Percentiles rank a stretch among this genome's conserved stretches.
Conservation (phyloP, 176 grass and related monocot species). For the Oryza australiensis region DNA sequence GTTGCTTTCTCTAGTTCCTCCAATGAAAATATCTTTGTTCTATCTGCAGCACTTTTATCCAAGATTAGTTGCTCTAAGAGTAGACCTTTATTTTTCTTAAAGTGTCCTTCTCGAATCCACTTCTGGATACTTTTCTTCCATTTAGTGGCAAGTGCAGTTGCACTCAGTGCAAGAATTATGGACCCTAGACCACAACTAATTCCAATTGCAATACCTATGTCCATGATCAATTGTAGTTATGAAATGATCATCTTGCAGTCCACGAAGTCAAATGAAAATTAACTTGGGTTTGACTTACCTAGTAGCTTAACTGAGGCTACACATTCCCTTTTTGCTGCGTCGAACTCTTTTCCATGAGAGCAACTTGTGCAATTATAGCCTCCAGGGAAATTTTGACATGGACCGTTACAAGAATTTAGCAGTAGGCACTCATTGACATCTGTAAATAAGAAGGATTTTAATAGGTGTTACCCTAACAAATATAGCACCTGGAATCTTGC, state of each 20-base stretch:
- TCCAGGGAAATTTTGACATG: neutral
- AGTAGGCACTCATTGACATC: conserved; percentile 15
- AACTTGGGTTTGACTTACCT: neutral
- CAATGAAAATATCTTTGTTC: conserved; percentile 35
- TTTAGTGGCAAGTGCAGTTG: neutral
- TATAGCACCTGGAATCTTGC: too few relatives aligned
- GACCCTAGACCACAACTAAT: neutral
- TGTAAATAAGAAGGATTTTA: neutral
- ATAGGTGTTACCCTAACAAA: too few relatives aligned
- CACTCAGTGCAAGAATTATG: neutral
- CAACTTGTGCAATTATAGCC: neutral
- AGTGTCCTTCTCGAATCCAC: neutral
- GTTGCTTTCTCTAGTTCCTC: conserved; percentile 48
- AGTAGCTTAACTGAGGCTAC: neutral
- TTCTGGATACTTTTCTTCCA: neutral
- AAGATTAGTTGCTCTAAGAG: conserved; percentile 5
- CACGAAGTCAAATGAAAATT: neutral
- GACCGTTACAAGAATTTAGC: neutral
- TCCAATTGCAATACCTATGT: conserved; percentile 15
- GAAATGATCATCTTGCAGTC: neutral
- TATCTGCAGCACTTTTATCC: neutral
- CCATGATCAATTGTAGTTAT: neutral
- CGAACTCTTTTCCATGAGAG: neutral
- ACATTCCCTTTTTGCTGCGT: neutral
- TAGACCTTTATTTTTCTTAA: neutral